Evolutionary conservation across 2,329 filamentous ascomycete genomes (phyloP).

Genomic region (Leptographium procerum): DNA sequence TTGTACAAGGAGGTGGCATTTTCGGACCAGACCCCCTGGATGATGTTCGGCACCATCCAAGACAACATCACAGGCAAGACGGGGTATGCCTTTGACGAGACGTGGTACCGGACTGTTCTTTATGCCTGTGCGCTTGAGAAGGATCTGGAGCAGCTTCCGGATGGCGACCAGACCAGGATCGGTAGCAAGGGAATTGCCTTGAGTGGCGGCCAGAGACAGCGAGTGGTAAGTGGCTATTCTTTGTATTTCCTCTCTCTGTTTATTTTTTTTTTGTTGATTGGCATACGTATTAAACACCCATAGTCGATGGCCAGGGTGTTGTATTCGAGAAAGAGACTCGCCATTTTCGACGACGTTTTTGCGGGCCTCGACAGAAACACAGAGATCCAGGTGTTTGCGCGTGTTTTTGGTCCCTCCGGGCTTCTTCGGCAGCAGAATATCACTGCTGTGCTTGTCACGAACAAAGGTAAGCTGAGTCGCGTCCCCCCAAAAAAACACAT

Average conservation of each 20-base stretch:
- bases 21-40: constrained; percentile 26
- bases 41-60: constrained; percentile 25
- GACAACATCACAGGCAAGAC: constrained; percentile 24
- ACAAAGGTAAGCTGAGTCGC: constrained; percentile 17
- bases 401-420: constrained; percentile 28
- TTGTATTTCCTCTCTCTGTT: background rate
- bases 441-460: constrained; percentile 32
- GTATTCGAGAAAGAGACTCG: constrained; percentile 25
- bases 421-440: constrained; percentile 26
- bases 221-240: constrained; percentile 12
- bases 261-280: no score
- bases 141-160: constrained; percentile 14
- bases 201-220: constrained; percentile 18
- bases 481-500: no score
- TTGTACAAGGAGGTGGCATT: constrained; percentile 17
- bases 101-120: constrained; percentile 18
- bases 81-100: constrained; percentile 12
- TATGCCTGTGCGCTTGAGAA: constrained; percentile 16
- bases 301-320: constrained; percentile 33
- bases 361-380: constrained; percentile 34
- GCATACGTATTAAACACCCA: background rate
- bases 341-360: constrained; percentile 35
- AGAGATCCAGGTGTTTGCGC: constrained; percentile 27
- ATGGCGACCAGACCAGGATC: constrained; percentile 14
- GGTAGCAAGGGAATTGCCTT: constrained; percentile 16